These are phyloP conservation scores for Raphanus hybrid DNA, from an alignment of 441 rosid genomes.

Conservation along the genomic window DNA sequence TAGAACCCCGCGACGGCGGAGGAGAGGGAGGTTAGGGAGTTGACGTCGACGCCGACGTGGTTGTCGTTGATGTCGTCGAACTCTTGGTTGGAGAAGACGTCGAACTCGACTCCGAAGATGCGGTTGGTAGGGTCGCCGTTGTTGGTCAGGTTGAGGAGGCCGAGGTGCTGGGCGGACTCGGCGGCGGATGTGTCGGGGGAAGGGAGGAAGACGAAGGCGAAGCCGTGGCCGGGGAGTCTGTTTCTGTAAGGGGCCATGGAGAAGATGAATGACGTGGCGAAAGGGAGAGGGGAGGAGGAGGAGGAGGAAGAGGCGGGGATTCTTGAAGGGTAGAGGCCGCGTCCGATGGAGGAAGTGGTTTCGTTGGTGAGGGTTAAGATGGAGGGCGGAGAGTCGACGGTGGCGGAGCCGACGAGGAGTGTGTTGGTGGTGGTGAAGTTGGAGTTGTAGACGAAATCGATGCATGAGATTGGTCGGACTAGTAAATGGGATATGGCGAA, in stretches of 20 bases:
- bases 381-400: conserved; percentile 42
- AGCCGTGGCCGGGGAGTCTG: conserved; percentile 48
- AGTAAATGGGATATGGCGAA: background rate
- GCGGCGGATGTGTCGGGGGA: conserved; percentile 41
- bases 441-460: conserved; percentile 46
- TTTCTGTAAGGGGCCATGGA: conserved; percentile 42
- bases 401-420: conserved; percentile 35
- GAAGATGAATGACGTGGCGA: conserved; percentile 54
- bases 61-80: conserved; percentile 45
- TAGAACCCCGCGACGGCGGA: conserved; percentile 40
- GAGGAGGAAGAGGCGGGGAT: conserved; percentile 5
- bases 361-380: conserved; percentile 51
- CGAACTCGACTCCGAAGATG: conserved; percentile 48
- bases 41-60: conserved; percentile 51
- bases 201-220: conserved; percentile 49
- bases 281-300: conserved; percentile 37
- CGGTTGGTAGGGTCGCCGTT: conserved; percentile 44
- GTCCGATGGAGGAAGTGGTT: conserved; percentile 49
- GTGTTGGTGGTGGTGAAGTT: conserved; percentile 48
- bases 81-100: conserved; percentile 43
- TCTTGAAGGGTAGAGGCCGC: conserved; percentile 50
- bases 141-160: conserved; percentile 49
- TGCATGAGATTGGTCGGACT: conserved; percentile 20
- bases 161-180: conserved; percentile 49
- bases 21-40: conserved; percentile 41